Evolutionary conservation across 495 filamentous ascomycete species (phyloP).

Genomic region (Penicillium egyptiacum): DNA sequence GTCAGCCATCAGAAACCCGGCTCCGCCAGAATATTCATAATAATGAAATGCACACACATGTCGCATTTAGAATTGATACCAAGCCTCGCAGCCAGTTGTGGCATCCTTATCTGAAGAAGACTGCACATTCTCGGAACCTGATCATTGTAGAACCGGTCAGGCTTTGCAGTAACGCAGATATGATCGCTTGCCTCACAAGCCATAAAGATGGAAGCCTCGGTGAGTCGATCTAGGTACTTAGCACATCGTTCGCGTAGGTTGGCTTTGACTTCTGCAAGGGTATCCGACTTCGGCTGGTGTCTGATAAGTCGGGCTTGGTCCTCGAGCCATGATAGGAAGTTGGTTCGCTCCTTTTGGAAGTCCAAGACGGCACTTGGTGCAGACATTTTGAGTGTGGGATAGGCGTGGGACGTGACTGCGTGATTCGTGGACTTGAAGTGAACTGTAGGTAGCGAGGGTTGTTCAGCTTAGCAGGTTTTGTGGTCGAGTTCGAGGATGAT

Average conservation of each 20-base stretch:
- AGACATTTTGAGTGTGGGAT: neutral
- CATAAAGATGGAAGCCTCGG: neutral
- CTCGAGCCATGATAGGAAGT: neutral
- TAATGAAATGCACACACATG: slow-evolving; percentile 3
- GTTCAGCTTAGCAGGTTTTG: neutral
- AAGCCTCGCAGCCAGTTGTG: neutral
- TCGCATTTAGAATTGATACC: neutral
- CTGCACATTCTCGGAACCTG: neutral
- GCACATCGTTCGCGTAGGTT: neutral
- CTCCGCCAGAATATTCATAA: neutral
- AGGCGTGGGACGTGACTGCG: too few species aligned
- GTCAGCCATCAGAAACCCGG: neutral
- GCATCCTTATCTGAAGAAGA: neutral
- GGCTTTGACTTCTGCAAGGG: neutral
- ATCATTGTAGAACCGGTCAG: neutral
- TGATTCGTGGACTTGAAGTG: neutral
- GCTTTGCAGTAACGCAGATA: neutral
- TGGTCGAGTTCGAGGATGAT: neutral
- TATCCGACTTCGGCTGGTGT: neutral
- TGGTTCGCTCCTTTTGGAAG: neutral
- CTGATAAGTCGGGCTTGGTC: neutral
- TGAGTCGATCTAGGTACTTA: neutral
- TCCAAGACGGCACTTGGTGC: neutral
- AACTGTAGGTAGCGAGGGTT: neutral
- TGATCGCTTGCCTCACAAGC: neutral